Evolutionary conservation across 1,139 yeast genomes (phyloP), one percentile per base, ranked within the genome.

Genomic region (Taiozyma sp.): DNA sequence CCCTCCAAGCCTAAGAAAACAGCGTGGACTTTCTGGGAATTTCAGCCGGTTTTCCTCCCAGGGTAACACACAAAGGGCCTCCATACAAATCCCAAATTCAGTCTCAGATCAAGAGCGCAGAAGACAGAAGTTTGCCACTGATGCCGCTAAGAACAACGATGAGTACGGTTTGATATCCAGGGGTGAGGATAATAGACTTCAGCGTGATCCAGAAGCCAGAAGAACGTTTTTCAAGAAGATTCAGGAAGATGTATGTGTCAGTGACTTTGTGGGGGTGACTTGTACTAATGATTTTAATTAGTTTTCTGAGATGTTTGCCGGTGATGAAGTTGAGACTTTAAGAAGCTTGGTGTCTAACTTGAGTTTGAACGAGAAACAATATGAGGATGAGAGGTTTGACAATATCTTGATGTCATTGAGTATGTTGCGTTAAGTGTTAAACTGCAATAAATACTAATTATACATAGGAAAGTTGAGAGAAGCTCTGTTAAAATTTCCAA

Each of bases 141-240:
- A 49, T 1, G 28, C 47, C 5, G 42, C 44, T 4, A 47, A 48
- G 4, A 48, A 54, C 16, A 51, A 48, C 7, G 44, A 47, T 1
- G 66, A 65, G 3, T 80, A 75, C 57, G 88, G 88, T 0, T 69
- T 75, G 44, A 66, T 79, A 2, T 81, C 87, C 56, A 67, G 87
- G 48, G 87, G 87, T 1, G 85, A 80, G 50, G 85, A 79, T 54
- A 62, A 63, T 47, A 62, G 78, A 43, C 66, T 82, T 29, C 81
- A 77, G 54, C 58, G 68, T n/a, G 77, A 76, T 56, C 53, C 59
- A 6, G 51, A 55, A 6, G 79, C 73, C 14, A 64, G 84, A 53
- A 62, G 60, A 19, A 63, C 57, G 34, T 75, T 67, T 52, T 80
- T 75, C 57, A 61, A 62, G 3, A 55, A 62, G 34, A 73, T 79